phyloP scores from a whole-genome alignment of 2,329 filamentous ascomycete species.

The Xylariaceae sp. region DNA sequence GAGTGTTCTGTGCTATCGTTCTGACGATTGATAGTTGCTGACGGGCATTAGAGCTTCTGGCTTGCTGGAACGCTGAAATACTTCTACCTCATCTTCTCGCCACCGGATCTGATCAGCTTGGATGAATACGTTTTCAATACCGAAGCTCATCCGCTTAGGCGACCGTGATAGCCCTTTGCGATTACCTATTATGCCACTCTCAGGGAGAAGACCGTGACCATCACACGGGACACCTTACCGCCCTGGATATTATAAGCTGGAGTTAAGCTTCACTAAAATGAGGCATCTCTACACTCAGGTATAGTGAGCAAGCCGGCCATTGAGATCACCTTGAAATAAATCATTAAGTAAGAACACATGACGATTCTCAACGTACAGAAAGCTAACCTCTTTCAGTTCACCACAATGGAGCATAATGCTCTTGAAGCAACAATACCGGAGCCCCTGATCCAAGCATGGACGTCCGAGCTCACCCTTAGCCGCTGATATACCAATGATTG shows the following conservation, averaged over 20 bases:
- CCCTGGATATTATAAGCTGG: background rate
- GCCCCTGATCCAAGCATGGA: background rate
- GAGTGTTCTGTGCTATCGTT: slow-evolving; percentile 3
- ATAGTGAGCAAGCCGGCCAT: background rate
- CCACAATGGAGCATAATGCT: background rate
- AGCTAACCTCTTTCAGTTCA: background rate
- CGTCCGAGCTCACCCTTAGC: too few relatives aligned
- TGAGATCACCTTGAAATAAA: background rate
- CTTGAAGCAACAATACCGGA: background rate
- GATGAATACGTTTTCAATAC: slow-evolving; percentile 54
- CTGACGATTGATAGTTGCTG: background rate
- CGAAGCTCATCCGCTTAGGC: slow-evolving; percentile 33
- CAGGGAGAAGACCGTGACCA: background rate
- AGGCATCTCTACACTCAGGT: background rate
- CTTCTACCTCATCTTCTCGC: slow-evolving; percentile 41
- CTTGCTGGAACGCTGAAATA: slow-evolving; percentile 58
- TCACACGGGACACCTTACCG: background rate
- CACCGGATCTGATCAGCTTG: slow-evolving; percentile 49
- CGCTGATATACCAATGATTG: too few relatives aligned
- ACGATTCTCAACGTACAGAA: background rate
- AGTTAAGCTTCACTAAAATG: background rate
- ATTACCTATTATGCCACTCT: background rate
- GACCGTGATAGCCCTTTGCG: slow-evolving; percentile 1
- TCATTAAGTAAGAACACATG: background rate
- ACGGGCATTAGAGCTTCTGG: slow-evolving; percentile 49